phyloP scores from a whole-genome alignment of 129 eudicot genomes.

The Chrysanthemum makinoi region DNA sequence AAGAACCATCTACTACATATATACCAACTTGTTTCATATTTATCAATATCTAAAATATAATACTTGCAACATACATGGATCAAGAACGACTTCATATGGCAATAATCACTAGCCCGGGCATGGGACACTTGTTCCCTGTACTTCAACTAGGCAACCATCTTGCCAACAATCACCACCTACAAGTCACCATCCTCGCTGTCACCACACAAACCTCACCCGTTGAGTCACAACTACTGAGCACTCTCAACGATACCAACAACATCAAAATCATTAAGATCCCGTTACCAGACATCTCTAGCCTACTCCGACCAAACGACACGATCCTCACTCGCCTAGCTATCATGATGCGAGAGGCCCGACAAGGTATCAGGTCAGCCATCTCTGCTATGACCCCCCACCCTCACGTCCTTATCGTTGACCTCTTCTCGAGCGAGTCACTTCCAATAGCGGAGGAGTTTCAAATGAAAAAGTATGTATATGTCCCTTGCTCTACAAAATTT shows the following conservation, averaged over 20 bases:
- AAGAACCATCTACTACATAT: too few species aligned
- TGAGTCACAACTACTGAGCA: neutral
- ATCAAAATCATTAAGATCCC: slow-evolving; percentile 34
- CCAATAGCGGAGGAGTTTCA: slow-evolving; percentile 51
- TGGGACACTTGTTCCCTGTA: slow-evolving; percentile 51
- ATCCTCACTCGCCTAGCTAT: slow-evolving; percentile 37
- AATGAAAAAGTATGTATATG: slow-evolving; percentile 42
- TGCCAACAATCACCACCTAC: slow-evolving; percentile 37
- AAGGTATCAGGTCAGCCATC: slow-evolving; percentile 36
- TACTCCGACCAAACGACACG: slow-evolving; percentile 25
- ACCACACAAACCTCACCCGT: slow-evolving; percentile 9
- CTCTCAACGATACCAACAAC: neutral
- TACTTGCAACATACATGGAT: slow-evolving; percentile 16
- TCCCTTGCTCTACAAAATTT: slow-evolving; percentile 39
- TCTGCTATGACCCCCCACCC: slow-evolving; percentile 34
- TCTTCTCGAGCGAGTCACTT: slow-evolving; percentile 38
- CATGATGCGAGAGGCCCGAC: slow-evolving; percentile 42
- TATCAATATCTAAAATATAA: too few species aligned
- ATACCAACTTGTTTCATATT: too few species aligned
- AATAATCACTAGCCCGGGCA: slow-evolving; percentile 46
- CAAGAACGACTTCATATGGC: slow-evolving; percentile 36
- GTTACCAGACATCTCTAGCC: slow-evolving; percentile 35
- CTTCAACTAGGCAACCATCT: slow-evolving; percentile 40
- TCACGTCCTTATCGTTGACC: slow-evolving; percentile 39
- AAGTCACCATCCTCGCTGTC: slow-evolving; percentile 41